Base-by-base conservation (phyloP, 2,329 filamentous ascomycete genomes). In the Aspergillus udagawae region DNA sequence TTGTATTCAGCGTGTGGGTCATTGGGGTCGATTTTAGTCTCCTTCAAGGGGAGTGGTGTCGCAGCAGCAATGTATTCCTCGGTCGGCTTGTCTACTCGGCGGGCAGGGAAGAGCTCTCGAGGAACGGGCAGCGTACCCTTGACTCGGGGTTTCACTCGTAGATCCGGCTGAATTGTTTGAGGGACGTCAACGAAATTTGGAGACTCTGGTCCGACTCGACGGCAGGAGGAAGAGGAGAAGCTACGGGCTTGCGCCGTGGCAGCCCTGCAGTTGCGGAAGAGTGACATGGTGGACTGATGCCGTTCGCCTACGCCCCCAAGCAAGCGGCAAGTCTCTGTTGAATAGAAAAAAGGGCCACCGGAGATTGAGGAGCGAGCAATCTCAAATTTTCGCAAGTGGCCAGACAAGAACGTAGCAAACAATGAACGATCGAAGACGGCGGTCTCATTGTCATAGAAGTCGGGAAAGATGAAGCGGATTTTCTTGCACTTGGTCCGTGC, bases 121-220 rank as follows among this genome's bases (percentile, higher is more conserved):
- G 94, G 93, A 0, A 91, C 80, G 8, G 94, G 94, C 0, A 99
- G 83, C 56, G 87, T 85, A 65, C 94, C 94, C 72, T 91, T 91
- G 35, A 91, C 73, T 51, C 65, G 66, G 17, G 75, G 77, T 58
- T 78, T 78, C 52, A 72, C 68, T 3, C 78, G 75, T 45, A 77
- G 74, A n/a, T 84, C 81, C 52, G 87, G 85, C 72, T 96, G 91
- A n/a, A 86, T 83, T 51, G 89, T 83, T 64, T 82, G 81, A 50
- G 92, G 93, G 55, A 97, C 80, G 63, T 91, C 86, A 76, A 97
- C 89, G 79, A 89, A 97, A 63, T 84, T 83, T 49, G 94, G 93
- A 38, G 92, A 96, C 72, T 97, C 90, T 51, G 94, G 93, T 28
- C 73, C 73, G 54, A 75, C 70, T 64, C 72, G 68, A 57, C 69